Percentiles rank a stretch among this genome's conserved stretches.
Conservation (phyloP, 148 eudicot species). For the Salicornia ramosissima region DNA sequence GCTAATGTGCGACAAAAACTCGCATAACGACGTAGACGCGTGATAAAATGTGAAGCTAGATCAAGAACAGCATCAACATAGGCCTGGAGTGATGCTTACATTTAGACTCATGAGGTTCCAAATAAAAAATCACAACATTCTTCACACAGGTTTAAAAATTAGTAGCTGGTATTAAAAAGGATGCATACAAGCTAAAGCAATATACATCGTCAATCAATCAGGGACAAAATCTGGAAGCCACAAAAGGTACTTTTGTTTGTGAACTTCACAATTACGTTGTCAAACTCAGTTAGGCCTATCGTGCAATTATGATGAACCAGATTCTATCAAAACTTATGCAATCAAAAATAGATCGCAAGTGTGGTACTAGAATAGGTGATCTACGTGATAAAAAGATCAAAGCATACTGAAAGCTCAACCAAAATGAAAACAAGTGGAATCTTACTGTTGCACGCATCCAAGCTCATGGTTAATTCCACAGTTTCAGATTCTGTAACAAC, state of each 20-base stretch:
- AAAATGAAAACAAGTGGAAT: background rate
- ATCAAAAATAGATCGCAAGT: too few species aligned
- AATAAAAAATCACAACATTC: background rate
- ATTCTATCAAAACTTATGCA: background rate
- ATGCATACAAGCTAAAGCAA: background rate
- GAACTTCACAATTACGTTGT: background rate
- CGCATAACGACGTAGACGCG: constrained; percentile 95
- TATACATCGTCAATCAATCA: background rate
- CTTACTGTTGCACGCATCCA: background rate
- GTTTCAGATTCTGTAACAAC: background rate
- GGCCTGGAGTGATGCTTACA: constrained; percentile 46
- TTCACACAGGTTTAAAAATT: background rate
- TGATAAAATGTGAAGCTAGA: constrained; percentile 95
- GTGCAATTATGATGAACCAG: background rate
- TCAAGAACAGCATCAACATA: constrained; percentile 97
- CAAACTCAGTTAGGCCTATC: background rate
- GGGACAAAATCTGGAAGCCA: background rate
- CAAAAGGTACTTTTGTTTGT: background rate
- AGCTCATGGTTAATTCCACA: background rate
- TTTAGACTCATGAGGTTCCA: constrained; percentile 14
- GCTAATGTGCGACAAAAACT: constrained; percentile 98
- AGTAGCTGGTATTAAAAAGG: background rate
- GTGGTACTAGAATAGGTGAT: too few species aligned
- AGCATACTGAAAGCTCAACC: background rate
- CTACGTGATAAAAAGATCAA: too few species aligned